These are phyloP conservation scores for Asterella californica DNA, from an alignment of 225 moss, liverwort and hornwort genomes.

Conservation along the genomic window DNA sequence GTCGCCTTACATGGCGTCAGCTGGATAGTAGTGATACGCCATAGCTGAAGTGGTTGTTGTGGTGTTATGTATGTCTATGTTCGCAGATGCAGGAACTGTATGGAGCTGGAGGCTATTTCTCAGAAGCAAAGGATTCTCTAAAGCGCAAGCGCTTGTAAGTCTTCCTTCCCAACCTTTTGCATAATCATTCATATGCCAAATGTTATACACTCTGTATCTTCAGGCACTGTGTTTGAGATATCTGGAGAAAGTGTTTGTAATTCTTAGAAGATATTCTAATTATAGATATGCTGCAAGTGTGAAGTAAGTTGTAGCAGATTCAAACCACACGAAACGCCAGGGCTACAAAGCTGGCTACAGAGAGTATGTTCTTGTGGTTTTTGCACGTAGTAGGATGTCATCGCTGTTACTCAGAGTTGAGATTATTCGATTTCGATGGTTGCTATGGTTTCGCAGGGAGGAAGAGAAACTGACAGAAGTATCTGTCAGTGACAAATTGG, in stretches of 20 bases:
- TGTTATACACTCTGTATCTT: neutral
- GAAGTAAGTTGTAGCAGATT: neutral
- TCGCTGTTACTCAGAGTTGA: neutral
- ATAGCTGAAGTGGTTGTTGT: neutral
- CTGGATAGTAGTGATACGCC: neutral
- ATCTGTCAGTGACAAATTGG: conserved; percentile 71
- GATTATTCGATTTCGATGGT: neutral
- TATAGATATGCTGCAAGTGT: neutral
- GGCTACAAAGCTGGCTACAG: neutral
- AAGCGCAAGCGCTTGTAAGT: conserved; percentile 78
- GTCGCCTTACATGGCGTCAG: neutral
- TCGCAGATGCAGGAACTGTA: conserved; percentile 82
- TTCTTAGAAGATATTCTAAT: neutral
- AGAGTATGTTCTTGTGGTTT: neutral
- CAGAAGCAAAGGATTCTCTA: conserved; percentile 73
- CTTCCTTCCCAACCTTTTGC: neutral
- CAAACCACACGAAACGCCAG: neutral
- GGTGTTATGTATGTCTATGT: neutral
- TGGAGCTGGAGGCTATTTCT: conserved; percentile 77
- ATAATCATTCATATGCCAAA: neutral
- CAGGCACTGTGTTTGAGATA: too few relatives aligned
- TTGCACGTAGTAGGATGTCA: neutral
- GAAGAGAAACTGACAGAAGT: conserved; percentile 82
- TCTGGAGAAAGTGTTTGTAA: neutral
- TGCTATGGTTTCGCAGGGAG: conserved; percentile 35